These are phyloP conservation scores for Phytophthora cajani DNA, from an alignment of 352 stramenopile genomes.

Conservation along the genomic window DNA sequence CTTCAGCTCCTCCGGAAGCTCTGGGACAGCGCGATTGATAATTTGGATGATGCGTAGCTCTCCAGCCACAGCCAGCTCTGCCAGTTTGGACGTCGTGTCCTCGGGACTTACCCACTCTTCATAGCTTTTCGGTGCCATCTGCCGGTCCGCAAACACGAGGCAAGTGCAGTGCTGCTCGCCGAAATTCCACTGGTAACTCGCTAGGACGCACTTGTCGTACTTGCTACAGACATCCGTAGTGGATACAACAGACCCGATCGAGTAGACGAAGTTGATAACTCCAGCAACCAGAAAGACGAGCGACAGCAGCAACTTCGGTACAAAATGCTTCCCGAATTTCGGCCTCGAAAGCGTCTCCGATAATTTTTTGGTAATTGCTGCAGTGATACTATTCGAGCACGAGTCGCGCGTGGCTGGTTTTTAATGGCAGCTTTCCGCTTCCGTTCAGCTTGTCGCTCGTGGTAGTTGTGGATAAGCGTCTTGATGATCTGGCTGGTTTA, in stretches of 20 bases:
- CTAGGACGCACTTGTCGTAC: slow-evolving; percentile 43
- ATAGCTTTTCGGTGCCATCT: slow-evolving; percentile 35
- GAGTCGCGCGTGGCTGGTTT: neutral
- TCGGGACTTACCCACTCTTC: slow-evolving; percentile 49
- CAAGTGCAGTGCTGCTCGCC: slow-evolving; percentile 41
- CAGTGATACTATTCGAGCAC: slow-evolving; percentile 10
- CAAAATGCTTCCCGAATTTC: slow-evolving; percentile 22
- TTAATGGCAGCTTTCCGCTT: slow-evolving; percentile 18
- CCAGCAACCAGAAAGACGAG: slow-evolving; percentile 39
- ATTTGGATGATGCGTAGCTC: slow-evolving; percentile 57
- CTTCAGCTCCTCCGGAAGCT: slow-evolving; percentile 40
- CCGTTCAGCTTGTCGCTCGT: slow-evolving; percentile 17
- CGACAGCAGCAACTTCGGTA: slow-evolving; percentile 40
- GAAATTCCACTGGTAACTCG: slow-evolving; percentile 55
- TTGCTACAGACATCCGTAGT: slow-evolving; percentile 38
- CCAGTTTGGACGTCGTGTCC: slow-evolving; percentile 40
- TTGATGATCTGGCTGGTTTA: slow-evolving; percentile 42
- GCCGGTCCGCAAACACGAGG: slow-evolving; percentile 48
- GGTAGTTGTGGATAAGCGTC: slow-evolving; percentile 44
- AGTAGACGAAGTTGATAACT: slow-evolving; percentile 36
- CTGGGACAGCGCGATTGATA: slow-evolving; percentile 49
- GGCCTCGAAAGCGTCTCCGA: slow-evolving; percentile 1
- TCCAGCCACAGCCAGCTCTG: slow-evolving; percentile 35
- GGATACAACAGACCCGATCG: slow-evolving; percentile 35
- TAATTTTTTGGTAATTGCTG: slow-evolving; percentile 13